phyloP scores from a whole-genome alignment of 1,284 basidiomycete species.

The Schizophyllum commune region DNA sequence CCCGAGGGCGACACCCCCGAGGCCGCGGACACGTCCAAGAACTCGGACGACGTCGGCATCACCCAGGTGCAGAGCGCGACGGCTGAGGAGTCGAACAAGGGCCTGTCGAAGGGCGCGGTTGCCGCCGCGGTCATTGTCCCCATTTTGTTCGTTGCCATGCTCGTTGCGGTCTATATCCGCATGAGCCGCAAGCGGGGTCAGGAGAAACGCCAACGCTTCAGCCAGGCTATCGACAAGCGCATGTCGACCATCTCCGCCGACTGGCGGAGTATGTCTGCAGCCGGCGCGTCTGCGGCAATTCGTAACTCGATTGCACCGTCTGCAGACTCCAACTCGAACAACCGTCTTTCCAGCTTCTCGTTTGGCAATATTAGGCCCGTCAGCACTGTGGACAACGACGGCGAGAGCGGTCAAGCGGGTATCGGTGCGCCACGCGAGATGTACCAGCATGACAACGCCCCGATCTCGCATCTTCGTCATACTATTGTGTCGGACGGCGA shows the following conservation, averaged over 20 bases:
- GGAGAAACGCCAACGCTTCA: conserved; percentile 63
- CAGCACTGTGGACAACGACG: conserved; percentile 39
- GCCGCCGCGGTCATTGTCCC: conserved; percentile 79
- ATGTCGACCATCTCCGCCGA: conserved; percentile 75
- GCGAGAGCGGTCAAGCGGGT: conserved; percentile 30
- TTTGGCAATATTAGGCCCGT: conserved; percentile 49
- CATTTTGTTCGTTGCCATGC: conserved; percentile 48
- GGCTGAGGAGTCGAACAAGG: conserved; percentile 7
- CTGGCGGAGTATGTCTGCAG: conserved; percentile 69
- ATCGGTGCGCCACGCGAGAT: conserved; percentile 30
- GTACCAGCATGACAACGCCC: conserved; percentile 15
- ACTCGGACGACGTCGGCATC: conserved; percentile 23
- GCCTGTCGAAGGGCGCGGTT: conserved; percentile 47
- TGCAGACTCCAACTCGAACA: conserved; percentile 30
- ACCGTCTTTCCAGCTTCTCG: conserved; percentile 27
- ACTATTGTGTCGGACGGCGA: conserved; percentile 24
- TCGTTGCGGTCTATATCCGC: conserved; percentile 45
- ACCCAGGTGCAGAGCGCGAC: conserved; percentile 30
- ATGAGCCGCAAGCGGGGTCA: conserved; percentile 49
- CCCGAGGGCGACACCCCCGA: conserved; percentile 37
- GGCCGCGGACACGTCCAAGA: conserved; percentile 27
- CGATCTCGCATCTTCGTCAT: conserved; percentile 47
- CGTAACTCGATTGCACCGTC: conserved; percentile 58
- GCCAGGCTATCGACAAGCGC: conserved; percentile 66
- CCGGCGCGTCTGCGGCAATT: conserved; percentile 66